phyloP scores from a whole-genome alignment of 805 yeast species.

The Ogataea naganishii region DNA sequence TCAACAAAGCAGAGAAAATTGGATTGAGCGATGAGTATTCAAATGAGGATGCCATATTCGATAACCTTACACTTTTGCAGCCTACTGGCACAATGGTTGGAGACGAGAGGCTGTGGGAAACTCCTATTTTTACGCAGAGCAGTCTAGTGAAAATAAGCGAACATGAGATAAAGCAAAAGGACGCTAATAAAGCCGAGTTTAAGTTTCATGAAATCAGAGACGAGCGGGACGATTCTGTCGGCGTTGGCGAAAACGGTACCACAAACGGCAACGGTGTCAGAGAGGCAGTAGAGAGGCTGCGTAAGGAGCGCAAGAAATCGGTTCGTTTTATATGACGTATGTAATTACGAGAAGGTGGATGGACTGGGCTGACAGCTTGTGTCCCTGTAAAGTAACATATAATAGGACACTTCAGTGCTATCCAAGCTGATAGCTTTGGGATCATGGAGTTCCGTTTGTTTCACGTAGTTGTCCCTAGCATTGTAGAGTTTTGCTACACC shows the following conservation, averaged over 20 bases:
- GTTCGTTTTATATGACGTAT: no score
- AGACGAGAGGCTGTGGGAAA: conserved; percentile 20
- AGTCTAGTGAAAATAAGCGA: conserved; percentile 20
- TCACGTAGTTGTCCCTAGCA: neutral
- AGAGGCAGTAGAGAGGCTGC: no score
- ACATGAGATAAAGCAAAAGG: neutral
- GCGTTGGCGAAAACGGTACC: neutral
- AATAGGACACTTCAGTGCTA: no score
- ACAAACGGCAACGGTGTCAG: no score
- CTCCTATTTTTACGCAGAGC: conserved; percentile 27
- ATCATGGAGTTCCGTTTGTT: no score
- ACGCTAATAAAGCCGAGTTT: conserved; percentile 3
- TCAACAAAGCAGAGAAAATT: conserved; percentile 2
- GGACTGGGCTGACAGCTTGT: no score
- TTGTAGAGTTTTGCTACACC: conserved; percentile 5
- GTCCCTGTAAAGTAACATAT: no score
- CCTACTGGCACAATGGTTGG: conserved; percentile 12
- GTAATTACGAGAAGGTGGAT: no score
- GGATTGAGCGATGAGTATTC: conserved; percentile 3
- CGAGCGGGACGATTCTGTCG: conserved; percentile 1
- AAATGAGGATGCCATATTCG: conserved; percentile 6
- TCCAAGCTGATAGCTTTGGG: no score
- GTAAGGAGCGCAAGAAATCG: no score
- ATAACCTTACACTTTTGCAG: conserved; percentile 14
- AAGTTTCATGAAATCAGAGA: conserved; percentile 2